phyloP scores from a whole-genome alignment of 106 monocot species.

The Dendrobium huoshanense region DNA sequence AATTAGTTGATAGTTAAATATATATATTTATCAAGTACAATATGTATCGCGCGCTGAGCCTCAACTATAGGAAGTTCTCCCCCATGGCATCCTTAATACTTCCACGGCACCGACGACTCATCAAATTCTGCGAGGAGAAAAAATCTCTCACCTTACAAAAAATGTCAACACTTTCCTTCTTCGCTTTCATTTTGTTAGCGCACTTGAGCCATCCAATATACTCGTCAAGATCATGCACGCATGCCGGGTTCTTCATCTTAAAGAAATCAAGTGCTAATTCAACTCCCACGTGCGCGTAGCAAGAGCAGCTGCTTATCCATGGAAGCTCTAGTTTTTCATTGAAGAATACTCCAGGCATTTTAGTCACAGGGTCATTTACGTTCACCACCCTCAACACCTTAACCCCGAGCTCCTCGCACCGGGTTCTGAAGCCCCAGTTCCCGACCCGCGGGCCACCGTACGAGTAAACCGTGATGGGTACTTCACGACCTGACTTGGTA shows the following conservation, averaged over 20 bases:
- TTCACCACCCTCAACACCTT: constrained; percentile 65
- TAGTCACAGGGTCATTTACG: constrained; percentile 55
- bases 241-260: constrained; percentile 34
- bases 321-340: constrained; percentile 31
- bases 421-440: constrained; percentile 39
- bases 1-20: not conserved
- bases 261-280: constrained; percentile 55
- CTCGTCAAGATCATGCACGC: constrained; percentile 53
- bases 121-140: constrained; percentile 15
- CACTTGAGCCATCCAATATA: constrained; percentile 35
- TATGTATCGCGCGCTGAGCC: no score
- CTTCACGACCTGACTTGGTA: not conserved
- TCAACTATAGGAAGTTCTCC: constrained; percentile 12
- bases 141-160: constrained; percentile 9
- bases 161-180: constrained; percentile 13
- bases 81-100: constrained; percentile 12
- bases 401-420: constrained; percentile 60
- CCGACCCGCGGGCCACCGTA: constrained; percentile 62
- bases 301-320: constrained; percentile 30
- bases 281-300: constrained; percentile 58
- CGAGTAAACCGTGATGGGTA: constrained; percentile 46
- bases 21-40: not conserved
- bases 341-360: constrained; percentile 42
- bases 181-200: constrained; percentile 5
- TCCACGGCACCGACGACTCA: constrained; percentile 4